Evolutionary conservation across 2,329 filamentous ascomycete species (phyloP).

Genomic region (Aureobasidium mangrovei): DNA sequence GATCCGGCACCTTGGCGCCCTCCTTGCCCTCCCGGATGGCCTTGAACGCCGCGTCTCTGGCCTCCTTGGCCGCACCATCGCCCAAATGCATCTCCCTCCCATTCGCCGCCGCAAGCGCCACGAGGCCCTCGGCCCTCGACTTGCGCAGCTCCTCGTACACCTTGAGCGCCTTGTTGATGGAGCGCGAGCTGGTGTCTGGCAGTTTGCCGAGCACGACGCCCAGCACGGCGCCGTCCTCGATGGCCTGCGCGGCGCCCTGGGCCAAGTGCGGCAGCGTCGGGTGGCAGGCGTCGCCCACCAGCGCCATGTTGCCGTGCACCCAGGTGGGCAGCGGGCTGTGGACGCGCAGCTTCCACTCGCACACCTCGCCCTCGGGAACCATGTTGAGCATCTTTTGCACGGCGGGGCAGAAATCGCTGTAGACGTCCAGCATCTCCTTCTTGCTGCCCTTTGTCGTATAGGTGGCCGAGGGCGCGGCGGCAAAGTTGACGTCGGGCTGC

Average conservation of each 20-base stretch:
- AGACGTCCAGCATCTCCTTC: conserved; percentile 51
- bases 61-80: conserved; percentile 50
- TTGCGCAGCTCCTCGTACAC: conserved; percentile 50
- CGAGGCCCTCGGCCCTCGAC: conserved; percentile 47
- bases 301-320: conserved; percentile 44
- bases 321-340: conserved; percentile 56
- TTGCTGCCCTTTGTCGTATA: conserved; percentile 58
- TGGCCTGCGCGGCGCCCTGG: conserved; percentile 56
- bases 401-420: conserved; percentile 51
- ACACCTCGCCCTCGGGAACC: conserved; percentile 55
- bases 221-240: conserved; percentile 54
- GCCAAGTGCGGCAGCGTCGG: conserved; percentile 56
- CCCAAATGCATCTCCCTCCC: conserved; percentile 49
- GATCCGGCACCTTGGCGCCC: conserved; percentile 39
- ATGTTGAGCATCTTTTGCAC: conserved; percentile 52
- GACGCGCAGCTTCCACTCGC: conserved; percentile 57
- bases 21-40: conserved; percentile 33
- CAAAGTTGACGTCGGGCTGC: conserved; percentile 53
- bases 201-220: conserved; percentile 42
- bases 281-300: conserved; percentile 54
- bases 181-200: conserved; percentile 37
- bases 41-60: conserved; percentile 48
- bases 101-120: conserved; percentile 47
- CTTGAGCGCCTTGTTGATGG: conserved; percentile 44
- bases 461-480: conserved; percentile 48